Percentiles rank a stretch among this genome's conserved stretches.
These are phyloP conservation scores for Venturiaceae sp. DNA, from an alignment of 2,329 filamentous ascomycete genomes.

Conservation along the genomic window DNA sequence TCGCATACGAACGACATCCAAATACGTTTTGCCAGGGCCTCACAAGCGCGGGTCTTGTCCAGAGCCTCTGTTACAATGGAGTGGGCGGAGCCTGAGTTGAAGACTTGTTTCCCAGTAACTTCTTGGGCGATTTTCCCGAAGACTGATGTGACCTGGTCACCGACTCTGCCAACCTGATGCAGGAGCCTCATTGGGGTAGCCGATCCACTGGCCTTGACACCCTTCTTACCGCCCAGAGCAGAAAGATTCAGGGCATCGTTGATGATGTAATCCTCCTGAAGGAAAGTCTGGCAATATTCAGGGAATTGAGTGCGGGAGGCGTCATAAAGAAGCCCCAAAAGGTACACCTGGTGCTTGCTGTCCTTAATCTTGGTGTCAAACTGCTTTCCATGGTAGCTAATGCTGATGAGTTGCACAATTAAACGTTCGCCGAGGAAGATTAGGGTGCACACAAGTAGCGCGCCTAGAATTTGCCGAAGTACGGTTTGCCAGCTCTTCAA, in stretches of 20 bases:
- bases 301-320: slow-evolving; percentile 84
- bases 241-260: slow-evolving; percentile 61
- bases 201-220: slow-evolving; percentile 44
- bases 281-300: slow-evolving; percentile 75
- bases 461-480: slow-evolving; percentile 56
- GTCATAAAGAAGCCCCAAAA: slow-evolving; percentile 80
- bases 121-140: slow-evolving; percentile 92
- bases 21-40: slow-evolving; percentile 86
- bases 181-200: slow-evolving; percentile 73
- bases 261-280: slow-evolving; percentile 86
- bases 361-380: slow-evolving; percentile 77
- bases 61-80: slow-evolving; percentile 83
- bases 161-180: slow-evolving; percentile 60
- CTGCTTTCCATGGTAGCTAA: slow-evolving; percentile 76
- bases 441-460: slow-evolving; percentile 56
- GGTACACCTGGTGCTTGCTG: slow-evolving; percentile 75
- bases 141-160: slow-evolving; percentile 86
- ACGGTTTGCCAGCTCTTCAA: slow-evolving; percentile 41
- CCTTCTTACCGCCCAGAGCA: slow-evolving; percentile 47
- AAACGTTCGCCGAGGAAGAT: slow-evolving; percentile 69
- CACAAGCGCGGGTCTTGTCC: slow-evolving; percentile 72
- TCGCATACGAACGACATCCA: slow-evolving; percentile 99
- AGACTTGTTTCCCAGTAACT: slow-evolving; percentile 90
- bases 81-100: slow-evolving; percentile 85
- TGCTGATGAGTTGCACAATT: slow-evolving; percentile 72